Evolutionary conservation across 164 flowering plant genomes (phyloP), one percentile per base, ranked within the genome.

Genomic region (Nelumbo lutea): DNA sequence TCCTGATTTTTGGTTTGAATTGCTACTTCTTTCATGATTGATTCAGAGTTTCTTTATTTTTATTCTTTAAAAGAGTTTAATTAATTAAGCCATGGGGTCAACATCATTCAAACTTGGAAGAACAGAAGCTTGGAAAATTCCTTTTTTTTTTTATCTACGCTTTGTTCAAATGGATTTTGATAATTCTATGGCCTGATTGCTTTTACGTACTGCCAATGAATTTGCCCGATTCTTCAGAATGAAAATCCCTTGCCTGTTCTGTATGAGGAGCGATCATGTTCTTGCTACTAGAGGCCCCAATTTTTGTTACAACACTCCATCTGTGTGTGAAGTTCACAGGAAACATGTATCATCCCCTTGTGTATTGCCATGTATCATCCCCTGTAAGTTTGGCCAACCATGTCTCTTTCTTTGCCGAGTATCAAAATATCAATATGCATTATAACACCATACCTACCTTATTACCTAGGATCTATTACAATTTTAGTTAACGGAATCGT

Each of bases 151-250:
- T 90, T 47, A 71, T 91, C 42, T 84, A 81, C 55, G 90, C 88
- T 0, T 4, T 86, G 15, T 86, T 90, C 2, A 98, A 96, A 88
- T 96, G 93, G 90, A 56, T 75, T 15, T 51, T 96, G 64, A 93
- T 93, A 15, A 1, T 77, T 6, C 5, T 90, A 88, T 68, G 97
- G 92, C 45, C 67, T 90, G 38, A 75, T 96, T 15, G 82, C 91
- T 38, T 87, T 88, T 27, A 27, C 27, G 27, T 53, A 10, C 78
- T 0, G 82, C 90, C 60, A 82, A 79, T 40, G 87, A 84, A 66
- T 84, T 86, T 62, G 90, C 98, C 42, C 79, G 67, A 48, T 72
- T 83, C 69, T 91, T 96, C 14, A 93, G 80, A 1, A 67, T 96
- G 77, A 61, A 61, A 53, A 62, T 79, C 66, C 99, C 99, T 0